Evolutionary conservation across 2,329 filamentous ascomycete species (phyloP).

Genomic region (Hortaea werneckii): DNA sequence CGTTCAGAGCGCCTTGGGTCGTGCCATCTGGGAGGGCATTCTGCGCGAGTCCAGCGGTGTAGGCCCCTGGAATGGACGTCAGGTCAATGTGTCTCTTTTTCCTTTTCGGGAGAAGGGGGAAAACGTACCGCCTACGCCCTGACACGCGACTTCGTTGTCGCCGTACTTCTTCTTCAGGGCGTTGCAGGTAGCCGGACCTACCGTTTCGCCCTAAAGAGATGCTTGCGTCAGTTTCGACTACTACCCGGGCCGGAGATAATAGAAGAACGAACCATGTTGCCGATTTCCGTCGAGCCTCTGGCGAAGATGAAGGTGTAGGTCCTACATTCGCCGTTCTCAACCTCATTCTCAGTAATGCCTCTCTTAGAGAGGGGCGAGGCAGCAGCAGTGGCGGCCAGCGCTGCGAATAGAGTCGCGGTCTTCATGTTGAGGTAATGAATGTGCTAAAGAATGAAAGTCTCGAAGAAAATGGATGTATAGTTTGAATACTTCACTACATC

Average conservation of each 20-base stretch:
- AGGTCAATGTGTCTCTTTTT: too few species aligned
- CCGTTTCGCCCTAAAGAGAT: constrained; percentile 13
- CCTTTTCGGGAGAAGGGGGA: too few species aligned
- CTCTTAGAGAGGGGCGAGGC: background rate
- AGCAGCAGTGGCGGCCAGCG: background rate
- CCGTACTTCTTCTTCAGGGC: constrained; percentile 11
- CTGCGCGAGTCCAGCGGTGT: constrained; percentile 10
- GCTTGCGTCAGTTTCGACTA: background rate
- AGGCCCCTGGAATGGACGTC: background rate
- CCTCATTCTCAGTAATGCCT: constrained; percentile 5
- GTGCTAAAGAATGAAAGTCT: too few species aligned
- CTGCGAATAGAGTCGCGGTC: background rate
- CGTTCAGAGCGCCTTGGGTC: constrained; percentile 6
- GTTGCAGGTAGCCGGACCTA: constrained; percentile 17
- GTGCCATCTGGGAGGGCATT: constrained; percentile 14
- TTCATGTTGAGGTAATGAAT: background rate
- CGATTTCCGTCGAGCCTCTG: constrained; percentile 43
- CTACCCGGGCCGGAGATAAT: background rate
- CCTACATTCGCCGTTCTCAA: constrained; percentile 28
- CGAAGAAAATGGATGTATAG: too few species aligned
- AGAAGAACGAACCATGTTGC: constrained; percentile 36
- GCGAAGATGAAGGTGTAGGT: constrained; percentile 47
- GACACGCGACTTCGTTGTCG: constrained; percentile 15
- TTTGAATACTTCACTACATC: too few species aligned
- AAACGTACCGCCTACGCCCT: constrained; percentile 17